These are phyloP conservation scores for Pyrus pyrifolia DNA, from an alignment of 306 rosid species.

Conservation along the genomic window DNA sequence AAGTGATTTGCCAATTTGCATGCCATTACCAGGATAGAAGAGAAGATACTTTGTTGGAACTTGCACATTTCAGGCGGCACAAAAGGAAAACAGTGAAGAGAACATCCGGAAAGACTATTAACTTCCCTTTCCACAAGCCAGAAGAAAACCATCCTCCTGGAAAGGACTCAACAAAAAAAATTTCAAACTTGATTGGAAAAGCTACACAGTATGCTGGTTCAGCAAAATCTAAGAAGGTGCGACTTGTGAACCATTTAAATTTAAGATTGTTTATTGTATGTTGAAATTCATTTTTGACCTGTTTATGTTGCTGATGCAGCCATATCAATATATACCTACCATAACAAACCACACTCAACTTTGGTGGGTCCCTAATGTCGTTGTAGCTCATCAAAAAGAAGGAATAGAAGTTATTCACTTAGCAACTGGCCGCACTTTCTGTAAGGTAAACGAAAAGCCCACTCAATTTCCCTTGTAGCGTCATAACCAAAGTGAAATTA, in stretches of 20 bases:
- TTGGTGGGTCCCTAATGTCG: conserved; percentile 99
- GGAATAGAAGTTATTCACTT: conserved; percentile 93
- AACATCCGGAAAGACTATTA: conserved; percentile 57
- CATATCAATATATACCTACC: conserved; percentile 75
- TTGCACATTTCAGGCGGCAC: conserved; percentile 78
- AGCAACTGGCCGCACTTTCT: conserved; percentile 91
- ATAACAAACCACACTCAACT: conserved; percentile 94
- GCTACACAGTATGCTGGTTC: conserved; percentile 88
- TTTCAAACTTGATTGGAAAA: conserved; percentile 81
- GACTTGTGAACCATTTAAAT: conserved; percentile 15
- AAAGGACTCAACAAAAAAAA: conserved; percentile 85
- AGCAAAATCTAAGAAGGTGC: conserved; percentile 75
- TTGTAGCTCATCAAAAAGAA: conserved; percentile 93
- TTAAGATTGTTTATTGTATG: neutral
- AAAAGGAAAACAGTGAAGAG: conserved; percentile 83
- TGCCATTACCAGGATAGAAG: conserved; percentile 73
- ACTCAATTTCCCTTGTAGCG: neutral
- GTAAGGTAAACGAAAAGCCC: conserved; percentile 53
- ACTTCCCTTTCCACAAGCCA: conserved; percentile 75
- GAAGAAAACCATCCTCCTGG: conserved; percentile 97
- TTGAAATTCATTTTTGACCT: neutral
- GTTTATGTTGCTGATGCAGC: conserved; percentile 48
- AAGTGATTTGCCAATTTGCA: conserved; percentile 11
- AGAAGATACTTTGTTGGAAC: conserved; percentile 81
- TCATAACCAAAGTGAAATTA: neutral